Percentiles rank a stretch among this genome's conserved stretches.
These are phyloP conservation scores for Xylariales sp. DNA, from an alignment of 2,329 filamentous ascomycete species.

Conservation along the genomic window DNA sequence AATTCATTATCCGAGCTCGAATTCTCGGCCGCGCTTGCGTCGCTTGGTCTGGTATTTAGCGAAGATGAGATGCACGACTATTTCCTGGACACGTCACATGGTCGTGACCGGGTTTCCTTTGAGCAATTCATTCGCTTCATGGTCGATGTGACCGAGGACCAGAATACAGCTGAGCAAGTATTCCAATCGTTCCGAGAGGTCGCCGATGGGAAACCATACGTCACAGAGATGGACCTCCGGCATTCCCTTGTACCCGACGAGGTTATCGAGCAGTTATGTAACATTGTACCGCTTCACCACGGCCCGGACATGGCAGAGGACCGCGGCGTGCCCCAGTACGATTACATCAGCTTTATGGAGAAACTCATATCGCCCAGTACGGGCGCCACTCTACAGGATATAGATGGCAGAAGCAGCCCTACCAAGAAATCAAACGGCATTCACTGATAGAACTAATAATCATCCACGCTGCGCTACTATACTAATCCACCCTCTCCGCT, in stretches of 20 bases:
- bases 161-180: conserved; percentile 98
- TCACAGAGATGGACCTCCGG: conserved; percentile 95
- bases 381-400: conserved; percentile 48
- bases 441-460: conserved; percentile 32
- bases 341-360: conserved; percentile 98
- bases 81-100: conserved; percentile 87
- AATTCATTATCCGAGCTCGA: conserved; percentile 94
- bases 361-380: conserved; percentile 68
- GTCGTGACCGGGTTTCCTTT: conserved; percentile 85
- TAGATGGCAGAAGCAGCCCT: conserved; percentile 49
- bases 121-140: conserved; percentile 99
- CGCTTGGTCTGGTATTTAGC: conserved; percentile 92
- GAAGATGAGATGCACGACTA: conserved; percentile 98
- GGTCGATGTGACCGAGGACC: conserved; percentile 98
- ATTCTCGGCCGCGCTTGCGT: conserved; percentile 95
- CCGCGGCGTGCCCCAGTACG: conserved; percentile 85
- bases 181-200: conserved; percentile 98
- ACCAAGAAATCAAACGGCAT: conserved; percentile 45
- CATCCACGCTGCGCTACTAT: neutral
- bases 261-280: conserved; percentile 90
- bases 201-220: conserved; percentile 97
- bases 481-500: conserved; percentile 7
- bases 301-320: conserved; percentile 90
- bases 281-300: conserved; percentile 85
- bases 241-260: conserved; percentile 97